Conservation (phyloP, 306 rosid genomes). For the Rosa rugosa region DNA sequence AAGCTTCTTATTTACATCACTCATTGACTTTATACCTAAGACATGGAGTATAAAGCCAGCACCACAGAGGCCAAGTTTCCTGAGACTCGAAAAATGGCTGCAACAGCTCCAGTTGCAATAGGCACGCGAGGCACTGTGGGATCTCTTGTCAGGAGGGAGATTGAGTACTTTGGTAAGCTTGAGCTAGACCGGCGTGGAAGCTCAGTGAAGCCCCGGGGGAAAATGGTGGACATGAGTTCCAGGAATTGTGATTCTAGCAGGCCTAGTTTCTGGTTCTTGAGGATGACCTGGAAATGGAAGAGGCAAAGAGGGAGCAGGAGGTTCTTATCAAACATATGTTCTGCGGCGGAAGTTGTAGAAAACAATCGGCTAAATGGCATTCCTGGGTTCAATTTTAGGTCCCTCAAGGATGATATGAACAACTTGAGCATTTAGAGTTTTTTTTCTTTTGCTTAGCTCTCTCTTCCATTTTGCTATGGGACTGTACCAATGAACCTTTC, state of each 20-base stretch:
- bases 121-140: constrained; percentile 88
- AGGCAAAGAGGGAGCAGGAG: constrained; percentile 41
- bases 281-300: constrained; percentile 64
- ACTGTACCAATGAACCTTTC: not conserved
- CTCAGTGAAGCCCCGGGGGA: constrained; percentile 34
- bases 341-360: constrained; percentile 47
- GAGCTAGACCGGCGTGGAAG: constrained; percentile 51
- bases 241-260: constrained; percentile 23
- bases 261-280: constrained; percentile 56
- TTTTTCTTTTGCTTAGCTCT: not conserved
- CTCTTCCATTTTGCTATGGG: not conserved
- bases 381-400: constrained; percentile 57
- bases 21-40: not conserved
- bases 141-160: constrained; percentile 69
- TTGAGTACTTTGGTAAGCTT: constrained; percentile 68
- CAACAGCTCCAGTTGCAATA: constrained; percentile 59
- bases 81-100: constrained; percentile 50
- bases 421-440: constrained; percentile 32
- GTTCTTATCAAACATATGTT: constrained; percentile 49
- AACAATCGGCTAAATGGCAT: constrained; percentile 40
- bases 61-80: constrained; percentile 28
- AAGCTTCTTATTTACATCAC: constrained; percentile 37
- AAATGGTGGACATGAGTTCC: constrained; percentile 30
- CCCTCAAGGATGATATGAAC: constrained; percentile 56
- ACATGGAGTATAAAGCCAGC: constrained; percentile 44